These are phyloP conservation scores for Starmerella asiatica DNA, from an alignment of 805 yeast species.

Conservation along the genomic window DNA sequence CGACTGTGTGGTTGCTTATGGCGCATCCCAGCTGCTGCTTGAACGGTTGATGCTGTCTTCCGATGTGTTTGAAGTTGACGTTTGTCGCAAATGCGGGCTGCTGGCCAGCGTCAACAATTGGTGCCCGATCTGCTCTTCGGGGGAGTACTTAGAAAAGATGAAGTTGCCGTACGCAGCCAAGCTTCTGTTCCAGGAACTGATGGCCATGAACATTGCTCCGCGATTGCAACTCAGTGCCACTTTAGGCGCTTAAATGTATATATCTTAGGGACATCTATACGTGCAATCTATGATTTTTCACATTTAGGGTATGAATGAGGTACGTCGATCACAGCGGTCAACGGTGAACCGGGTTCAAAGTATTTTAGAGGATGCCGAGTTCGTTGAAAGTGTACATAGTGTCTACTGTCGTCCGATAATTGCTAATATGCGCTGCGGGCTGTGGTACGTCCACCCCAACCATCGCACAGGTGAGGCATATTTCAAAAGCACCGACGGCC, in stretches of 20 bases:
- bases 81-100: constrained; percentile 85
- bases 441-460: constrained; percentile 58
- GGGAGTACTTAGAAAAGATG: constrained; percentile 79
- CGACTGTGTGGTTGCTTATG: constrained; percentile 98
- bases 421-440: constrained; percentile 77
- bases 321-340: constrained; percentile 30
- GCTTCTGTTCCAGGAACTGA: constrained; percentile 85
- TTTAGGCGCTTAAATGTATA: too few relatives aligned
- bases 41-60: constrained; percentile 95
- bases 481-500: constrained; percentile 89
- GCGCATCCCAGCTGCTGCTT: constrained; percentile 85
- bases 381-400: constrained; percentile 33
- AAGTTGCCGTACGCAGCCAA: constrained; percentile 99
- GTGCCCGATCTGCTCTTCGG: constrained; percentile 92
- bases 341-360: constrained; percentile 47
- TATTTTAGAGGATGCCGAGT: constrained; percentile 48
- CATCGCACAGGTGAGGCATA: constrained; percentile 39
- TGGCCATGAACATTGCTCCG: constrained; percentile 99
- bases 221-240: constrained; percentile 70
- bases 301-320: constrained; percentile 18
- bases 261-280: too few relatives aligned
- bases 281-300: too few relatives aligned
- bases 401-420: constrained; percentile 27
- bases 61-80: constrained; percentile 94
- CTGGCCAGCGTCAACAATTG: constrained; percentile 89